Conservation (phyloP, 495 filamentous ascomycete species). For the Corynascus novoguineensis region DNA sequence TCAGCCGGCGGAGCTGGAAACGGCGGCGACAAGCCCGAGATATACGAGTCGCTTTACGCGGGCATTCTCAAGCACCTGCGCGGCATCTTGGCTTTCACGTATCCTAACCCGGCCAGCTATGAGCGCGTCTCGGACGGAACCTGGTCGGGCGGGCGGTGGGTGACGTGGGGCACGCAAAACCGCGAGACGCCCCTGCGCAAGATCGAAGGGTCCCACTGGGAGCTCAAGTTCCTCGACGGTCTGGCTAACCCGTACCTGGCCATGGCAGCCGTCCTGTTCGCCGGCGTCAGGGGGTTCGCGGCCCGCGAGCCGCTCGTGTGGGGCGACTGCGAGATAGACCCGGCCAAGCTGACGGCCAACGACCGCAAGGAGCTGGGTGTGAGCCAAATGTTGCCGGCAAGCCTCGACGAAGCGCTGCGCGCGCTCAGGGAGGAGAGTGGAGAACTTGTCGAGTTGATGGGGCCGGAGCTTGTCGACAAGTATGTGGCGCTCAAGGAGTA, state of each 20-base stretch:
- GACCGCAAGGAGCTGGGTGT: constrained; percentile 53
- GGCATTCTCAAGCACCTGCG: constrained; percentile 60
- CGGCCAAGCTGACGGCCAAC: constrained; percentile 43
- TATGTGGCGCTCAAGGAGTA: constrained; percentile 57
- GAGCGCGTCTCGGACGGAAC: constrained; percentile 56
- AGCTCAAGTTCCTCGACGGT: constrained; percentile 65
- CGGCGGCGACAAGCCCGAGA: constrained; percentile 30
- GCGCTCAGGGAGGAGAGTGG: constrained; percentile 44
- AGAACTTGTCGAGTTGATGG: constrained; percentile 43
- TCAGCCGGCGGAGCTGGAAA: constrained; percentile 14
- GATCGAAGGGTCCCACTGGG: constrained; percentile 60
- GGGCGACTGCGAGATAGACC: constrained; percentile 56
- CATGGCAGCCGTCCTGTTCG: constrained; percentile 59
- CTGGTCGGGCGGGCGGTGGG: constrained; percentile 73
- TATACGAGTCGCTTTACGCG: constrained; percentile 57
- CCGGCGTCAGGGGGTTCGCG: constrained; percentile 57
- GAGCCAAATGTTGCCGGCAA: constrained; percentile 44
- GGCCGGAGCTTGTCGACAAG: constrained; percentile 49
- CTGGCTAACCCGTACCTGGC: constrained; percentile 68
- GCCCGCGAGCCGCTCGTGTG: constrained; percentile 40
- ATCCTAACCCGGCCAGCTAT: constrained; percentile 56
- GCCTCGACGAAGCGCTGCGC: constrained; percentile 49
- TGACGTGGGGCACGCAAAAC: constrained; percentile 73
- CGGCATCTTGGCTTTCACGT: constrained; percentile 60
- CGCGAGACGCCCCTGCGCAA: constrained; percentile 63